phyloP scores from a whole-genome alignment of 2,329 filamentous ascomycete species.

The Colletotrichum sp. region DNA sequence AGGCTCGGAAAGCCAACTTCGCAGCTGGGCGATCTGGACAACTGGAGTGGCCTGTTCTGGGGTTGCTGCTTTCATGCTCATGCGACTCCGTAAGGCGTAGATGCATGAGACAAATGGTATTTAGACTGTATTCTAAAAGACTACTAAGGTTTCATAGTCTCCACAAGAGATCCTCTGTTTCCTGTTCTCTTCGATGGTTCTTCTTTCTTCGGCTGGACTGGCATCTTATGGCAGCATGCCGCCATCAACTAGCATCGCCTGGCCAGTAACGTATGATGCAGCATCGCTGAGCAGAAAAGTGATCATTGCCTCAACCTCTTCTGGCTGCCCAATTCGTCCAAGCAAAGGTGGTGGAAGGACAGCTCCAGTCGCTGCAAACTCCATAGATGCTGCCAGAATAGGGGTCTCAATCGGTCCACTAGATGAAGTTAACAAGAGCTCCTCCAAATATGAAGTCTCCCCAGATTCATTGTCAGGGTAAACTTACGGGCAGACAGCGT shows the following conservation, averaged over 20 bases:
- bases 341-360: conserved; percentile 12
- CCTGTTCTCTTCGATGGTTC: fast-evolving
- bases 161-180: background rate
- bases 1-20: background rate
- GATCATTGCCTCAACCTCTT: conserved; percentile 30
- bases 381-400: background rate
- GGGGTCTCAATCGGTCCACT: conserved; percentile 19
- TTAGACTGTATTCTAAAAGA: background rate
- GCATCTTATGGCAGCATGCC: conserved; percentile 13
- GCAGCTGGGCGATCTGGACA: background rate
- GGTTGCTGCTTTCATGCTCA: background rate
- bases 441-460: background rate
- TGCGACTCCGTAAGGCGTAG: background rate
- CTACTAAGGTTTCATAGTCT: background rate
- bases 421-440: no score
- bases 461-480: fast-evolving
- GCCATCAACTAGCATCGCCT: conserved; percentile 29
- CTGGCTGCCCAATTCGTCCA: conserved; percentile 27
- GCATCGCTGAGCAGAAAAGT: conserved; percentile 32
- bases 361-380: conserved; percentile 8
- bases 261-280: conserved; percentile 29
- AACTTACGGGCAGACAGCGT: conserved; percentile 31
- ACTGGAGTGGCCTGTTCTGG: background rate
- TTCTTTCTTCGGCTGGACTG: background rate
- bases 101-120: background rate